Evolutionary conservation across 2,329 filamentous ascomycete genomes (phyloP), one percentile per base, ranked within the genome.

Genomic region (Sarocladiaceae sp.): DNA sequence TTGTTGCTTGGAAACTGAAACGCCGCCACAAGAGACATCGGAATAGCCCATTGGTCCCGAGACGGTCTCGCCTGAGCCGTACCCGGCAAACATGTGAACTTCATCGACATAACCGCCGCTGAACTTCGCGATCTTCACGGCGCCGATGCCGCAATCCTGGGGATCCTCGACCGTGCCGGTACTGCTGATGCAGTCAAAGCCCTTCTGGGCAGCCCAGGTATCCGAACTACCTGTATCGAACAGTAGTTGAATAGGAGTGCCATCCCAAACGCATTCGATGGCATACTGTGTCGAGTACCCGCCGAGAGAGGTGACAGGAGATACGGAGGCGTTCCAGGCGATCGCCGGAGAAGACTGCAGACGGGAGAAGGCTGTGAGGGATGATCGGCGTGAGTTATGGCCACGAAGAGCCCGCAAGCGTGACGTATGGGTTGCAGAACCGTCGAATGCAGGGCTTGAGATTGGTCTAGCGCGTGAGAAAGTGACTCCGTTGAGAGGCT

Each of bases 211-310:
- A 2, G 71, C 68, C 76, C 76, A 80, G 1, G 76, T 79, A 55
- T 80, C 77, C 20, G 75, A 71, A 58, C 75, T 78, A 22, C 74
- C 76, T 0, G 76, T 78, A 57, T 79, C 76, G 44, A 80, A 65
- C 12, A 77, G 58, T 25, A 80, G 59, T 64, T 67, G 71, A 26
- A 71, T 58, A 0, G 66, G 64, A 7, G 60, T 60, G 15, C 62
- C 63, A 31, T 73, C 70, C 71, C 71, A 74, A 3, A 52, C 58
- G 42, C 71, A 72, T 44, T 71, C 60, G 39, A 74, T 63, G 52
- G 68, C 70, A 50, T 74, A 74, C 50, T 73, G 70, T 2, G 71
- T 73, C 5, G 70, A 71, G 47, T 66, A 70, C 12, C 63, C 59
- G 2, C 67, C 65, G 2, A 71, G 58, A n/a, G 33, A 25, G 13